Evolutionary conservation across 441 rosid species (phyloP).

Genomic region (Euphorbia celastroides): DNA sequence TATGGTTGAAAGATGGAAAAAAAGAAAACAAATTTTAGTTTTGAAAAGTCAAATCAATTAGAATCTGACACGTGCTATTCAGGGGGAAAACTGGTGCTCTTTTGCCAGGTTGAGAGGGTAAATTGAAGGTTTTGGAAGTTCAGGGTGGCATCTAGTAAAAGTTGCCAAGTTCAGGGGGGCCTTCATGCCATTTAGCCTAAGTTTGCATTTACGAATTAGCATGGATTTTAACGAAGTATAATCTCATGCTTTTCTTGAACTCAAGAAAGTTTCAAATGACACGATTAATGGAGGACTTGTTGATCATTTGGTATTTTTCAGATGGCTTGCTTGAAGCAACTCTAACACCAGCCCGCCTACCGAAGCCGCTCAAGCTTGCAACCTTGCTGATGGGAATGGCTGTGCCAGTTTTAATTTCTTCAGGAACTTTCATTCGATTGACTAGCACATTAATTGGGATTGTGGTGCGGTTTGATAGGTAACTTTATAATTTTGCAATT

Average conservation of each 20-base stretch:
- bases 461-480: conserved; percentile 79
- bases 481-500: conserved; percentile 15
- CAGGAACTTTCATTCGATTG: conserved; percentile 65
- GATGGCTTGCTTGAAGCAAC: conserved; percentile 97
- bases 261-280: not conserved
- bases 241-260: conserved; percentile 1
- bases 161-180: too few species aligned
- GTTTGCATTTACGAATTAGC: conserved; percentile 14
- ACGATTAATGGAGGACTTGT: not conserved
- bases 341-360: conserved; percentile 70
- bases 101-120: too few species aligned
- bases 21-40: too few species aligned
- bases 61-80: too few species aligned
- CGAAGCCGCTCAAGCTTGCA: conserved; percentile 92
- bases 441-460: conserved; percentile 50
- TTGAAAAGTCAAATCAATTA: too few species aligned
- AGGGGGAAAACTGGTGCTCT: too few species aligned
- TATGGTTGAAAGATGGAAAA: too few species aligned
- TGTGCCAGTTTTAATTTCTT: conserved; percentile 63
- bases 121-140: too few species aligned
- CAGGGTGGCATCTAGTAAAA: too few species aligned
- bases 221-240: conserved; percentile 5
- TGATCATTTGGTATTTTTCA: conserved; percentile 24
- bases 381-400: conserved; percentile 70
- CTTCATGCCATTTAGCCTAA: too few species aligned